Evolutionary conservation across 2,329 filamentous ascomycete genomes (phyloP).

Genomic region (Clarireedia paspali): DNA sequence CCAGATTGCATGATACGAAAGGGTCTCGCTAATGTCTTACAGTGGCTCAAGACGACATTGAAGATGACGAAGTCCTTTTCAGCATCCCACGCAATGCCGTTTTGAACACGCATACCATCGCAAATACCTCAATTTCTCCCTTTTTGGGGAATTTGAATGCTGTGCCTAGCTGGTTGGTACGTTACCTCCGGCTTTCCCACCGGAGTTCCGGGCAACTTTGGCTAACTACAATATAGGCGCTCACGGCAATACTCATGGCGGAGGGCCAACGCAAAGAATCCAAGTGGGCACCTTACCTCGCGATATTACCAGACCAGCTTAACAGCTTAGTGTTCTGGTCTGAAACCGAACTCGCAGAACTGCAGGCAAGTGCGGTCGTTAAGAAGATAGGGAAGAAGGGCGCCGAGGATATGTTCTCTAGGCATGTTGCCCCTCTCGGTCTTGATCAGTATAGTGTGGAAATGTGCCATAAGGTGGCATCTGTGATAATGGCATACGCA

Average conservation of each 20-base stretch:
- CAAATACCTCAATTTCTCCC: constrained; percentile 29
- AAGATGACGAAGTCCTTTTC: constrained; percentile 58
- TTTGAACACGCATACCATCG: constrained; percentile 52
- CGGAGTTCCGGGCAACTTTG: not conserved
- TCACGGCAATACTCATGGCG: constrained; percentile 18
- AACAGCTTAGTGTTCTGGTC: constrained; percentile 67
- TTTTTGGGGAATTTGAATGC: constrained; percentile 25
- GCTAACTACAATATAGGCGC: constrained; percentile 3
- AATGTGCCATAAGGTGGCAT: constrained; percentile 55
- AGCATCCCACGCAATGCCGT: constrained; percentile 52
- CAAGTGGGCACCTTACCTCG: constrained; percentile 47
- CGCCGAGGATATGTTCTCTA: constrained; percentile 50
- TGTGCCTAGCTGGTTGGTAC: constrained; percentile 40
- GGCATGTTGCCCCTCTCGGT: constrained; percentile 46
- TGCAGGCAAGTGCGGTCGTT: constrained; percentile 56
- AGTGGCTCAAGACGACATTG: constrained; percentile 52
- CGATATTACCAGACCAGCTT: constrained; percentile 51
- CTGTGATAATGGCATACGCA: constrained; percentile 65
- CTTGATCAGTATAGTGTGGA: constrained; percentile 35
- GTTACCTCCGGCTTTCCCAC: constrained; percentile 12
- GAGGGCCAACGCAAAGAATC: constrained; percentile 22
- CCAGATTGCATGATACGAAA: not conserved
- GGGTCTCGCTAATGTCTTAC: constrained; percentile 13
- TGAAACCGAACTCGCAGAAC: constrained; percentile 47
- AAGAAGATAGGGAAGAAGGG: constrained; percentile 55